Evolutionary conservation across 805 yeast species (phyloP), one percentile per base, ranked within the genome.

Genomic region (Kodamaea fukazawae): DNA sequence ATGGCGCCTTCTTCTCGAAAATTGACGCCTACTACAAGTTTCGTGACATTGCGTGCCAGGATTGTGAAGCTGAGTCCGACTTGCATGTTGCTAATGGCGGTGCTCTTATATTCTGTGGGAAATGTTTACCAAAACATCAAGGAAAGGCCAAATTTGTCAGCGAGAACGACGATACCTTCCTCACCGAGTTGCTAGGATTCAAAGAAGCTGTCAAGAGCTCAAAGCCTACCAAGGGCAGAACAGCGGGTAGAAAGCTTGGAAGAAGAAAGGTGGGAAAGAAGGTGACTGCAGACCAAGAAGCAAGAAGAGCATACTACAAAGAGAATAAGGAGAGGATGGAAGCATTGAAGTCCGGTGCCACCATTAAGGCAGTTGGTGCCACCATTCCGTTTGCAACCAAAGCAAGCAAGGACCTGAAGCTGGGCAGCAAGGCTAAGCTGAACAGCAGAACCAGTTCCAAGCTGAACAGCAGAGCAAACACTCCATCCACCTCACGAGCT

Each of bases 1-100:
- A 79, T 48, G 85, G 85, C 3, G 70, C 82, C 0, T 56, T 79
- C n/a, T 64, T 79, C 47, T 60, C 57, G 41, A 75, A 65, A 49
- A 61, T 77, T 53, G 63, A 62, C 3, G 73, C 63, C 32, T 79
- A 78, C 51, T 59, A 60, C 43, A 70, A 59, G 33, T 75, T 75
- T 32, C 61, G 82, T 57, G 80, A 77, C 44, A 61, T 78, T 35
- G 60, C 60, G 34, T 79, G 85, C 55, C 33, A 49, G 1, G 37
- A 53, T 11, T 79, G 83, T 60, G 67, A 62, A 2, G 45, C 44
- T 22, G 80, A 76, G 29, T 43, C 58, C 3, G 53, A 66, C 36
- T 56, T 78, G 45, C 61, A 58, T 39, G 75, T 74, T 8, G 50
- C 51, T 12, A 51, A 43, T 22, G 43, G 44, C 22, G 31, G 36